Evolutionary conservation across 108 stramenopile genomes (phyloP), one percentile per base, ranked within the genome.

Genomic region (Pinguiococcus pyrenoidosus): DNA sequence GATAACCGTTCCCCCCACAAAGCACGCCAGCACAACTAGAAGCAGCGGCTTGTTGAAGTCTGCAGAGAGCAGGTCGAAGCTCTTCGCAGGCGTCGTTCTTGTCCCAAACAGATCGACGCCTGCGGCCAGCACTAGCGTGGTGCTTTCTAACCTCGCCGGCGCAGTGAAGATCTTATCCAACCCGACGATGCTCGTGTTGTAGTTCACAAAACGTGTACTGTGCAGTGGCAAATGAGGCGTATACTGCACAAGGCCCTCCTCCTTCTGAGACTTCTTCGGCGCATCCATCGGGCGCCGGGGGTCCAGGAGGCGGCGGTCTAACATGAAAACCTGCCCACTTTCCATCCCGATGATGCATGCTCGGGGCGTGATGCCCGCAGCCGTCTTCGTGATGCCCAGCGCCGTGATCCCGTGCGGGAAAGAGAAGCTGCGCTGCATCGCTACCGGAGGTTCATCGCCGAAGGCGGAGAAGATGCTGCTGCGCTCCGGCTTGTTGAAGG

Each of bases 251-350:
- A 73, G 63, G 27, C 70, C 66, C 61, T 73, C 72, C 25, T 68
- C 62, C 40, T 67, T 68, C 47, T 73, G 66, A 0, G 50, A 16
- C 30, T 59, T 34, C 30, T 29, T 63, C 4, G 47, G 69, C 38
- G 83, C 77, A 3, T 79, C 81, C 42, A 69, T 49, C 14, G 90
- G 94, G 24, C 94, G 73, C 37, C 94, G 81, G 4, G 94, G 87
- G 40, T 91, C 87, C 20, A 96, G 43, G 36, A 88, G 44, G 29
- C 76, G 73, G 23, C 81, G 63, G 40, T 58, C 72, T 9, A 87
- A 52, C 2, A 62, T 46, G 49, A 61, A 56, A n/a, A 92, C 62
- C 46, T 86, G 73, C 1, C 80, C 85, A 9, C 28, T 26, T 32
- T 81, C 89, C 32, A 66, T 64, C 8, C 60, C 71, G 51, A 90